phyloP scores from a whole-genome alignment of 495 filamentous ascomycete species.

The Xylaria sp. region DNA sequence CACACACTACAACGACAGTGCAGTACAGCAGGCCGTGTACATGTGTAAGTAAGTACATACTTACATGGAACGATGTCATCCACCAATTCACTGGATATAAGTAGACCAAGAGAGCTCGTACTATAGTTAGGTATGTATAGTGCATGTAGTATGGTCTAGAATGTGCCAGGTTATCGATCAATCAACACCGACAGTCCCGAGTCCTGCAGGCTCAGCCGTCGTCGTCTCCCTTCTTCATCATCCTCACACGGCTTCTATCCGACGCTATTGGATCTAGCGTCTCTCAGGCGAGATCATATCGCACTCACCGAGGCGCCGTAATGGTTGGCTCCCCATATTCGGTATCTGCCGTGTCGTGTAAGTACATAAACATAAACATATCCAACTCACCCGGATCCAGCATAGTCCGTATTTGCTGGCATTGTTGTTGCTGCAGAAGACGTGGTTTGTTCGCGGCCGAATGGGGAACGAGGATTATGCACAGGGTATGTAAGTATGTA shows the following conservation, averaged over 20 bases:
- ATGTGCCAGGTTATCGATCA: neutral
- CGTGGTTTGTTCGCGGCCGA: conserved; percentile 10
- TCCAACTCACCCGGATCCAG: neutral
- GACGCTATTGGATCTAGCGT: conserved; percentile 20
- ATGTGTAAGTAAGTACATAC: too few relatives aligned
- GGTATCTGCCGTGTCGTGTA: neutral
- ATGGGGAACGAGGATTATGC: neutral
- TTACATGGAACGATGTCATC: neutral
- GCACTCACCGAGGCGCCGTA: neutral
- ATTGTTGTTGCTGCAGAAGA: neutral
- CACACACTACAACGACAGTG: too few relatives aligned
- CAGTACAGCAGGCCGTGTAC: neutral
- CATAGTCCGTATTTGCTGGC: neutral
- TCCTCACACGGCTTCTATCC: neutral
- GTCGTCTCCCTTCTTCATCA: neutral
- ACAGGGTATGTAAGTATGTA: neutral
- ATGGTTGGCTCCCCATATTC: neutral
- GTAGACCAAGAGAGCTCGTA: neutral
- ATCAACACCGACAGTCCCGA: neutral
- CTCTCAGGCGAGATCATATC: conserved; percentile 2
- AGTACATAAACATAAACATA: neutral
- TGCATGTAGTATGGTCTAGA: too few relatives aligned
- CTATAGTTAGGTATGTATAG: too few relatives aligned
- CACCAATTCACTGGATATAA: neutral
- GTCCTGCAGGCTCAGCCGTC: conserved; percentile 1